Percentiles rank a stretch among this genome's conserved stretches.
Evolutionary conservation across 768 basidiomycete species (phyloP).

Genomic region (Kockovaella imperatae): DNA sequence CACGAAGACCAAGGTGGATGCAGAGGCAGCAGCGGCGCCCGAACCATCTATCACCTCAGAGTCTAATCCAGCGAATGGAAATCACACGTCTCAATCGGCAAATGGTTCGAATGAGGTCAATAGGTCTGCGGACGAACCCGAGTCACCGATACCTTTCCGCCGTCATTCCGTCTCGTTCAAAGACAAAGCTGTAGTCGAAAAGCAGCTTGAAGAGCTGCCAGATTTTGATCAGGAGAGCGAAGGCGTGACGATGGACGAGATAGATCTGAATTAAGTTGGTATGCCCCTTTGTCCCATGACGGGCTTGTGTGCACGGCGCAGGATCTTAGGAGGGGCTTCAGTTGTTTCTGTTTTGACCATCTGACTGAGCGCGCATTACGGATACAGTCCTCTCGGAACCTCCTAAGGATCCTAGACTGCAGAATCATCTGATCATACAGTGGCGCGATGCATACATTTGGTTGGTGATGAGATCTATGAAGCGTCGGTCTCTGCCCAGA

Average conservation of each 20-base stretch:
- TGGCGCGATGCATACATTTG: too few species aligned
- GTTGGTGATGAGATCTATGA: too few species aligned
- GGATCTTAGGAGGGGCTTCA: too few species aligned
- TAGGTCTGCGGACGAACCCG: background rate
- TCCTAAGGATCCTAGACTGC: too few species aligned
- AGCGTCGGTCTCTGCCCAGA: conserved; percentile 60
- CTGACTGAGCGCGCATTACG: too few species aligned
- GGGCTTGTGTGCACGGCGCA: too few species aligned
- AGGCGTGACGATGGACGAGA: conserved; percentile 21
- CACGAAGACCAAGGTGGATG: background rate
- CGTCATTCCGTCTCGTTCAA: background rate
- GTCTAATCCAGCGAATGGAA: too few species aligned
- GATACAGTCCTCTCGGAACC: too few species aligned
- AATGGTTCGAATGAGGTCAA: background rate
- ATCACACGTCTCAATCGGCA: background rate
- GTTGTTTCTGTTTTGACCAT: too few species aligned
- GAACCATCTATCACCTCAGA: too few species aligned
- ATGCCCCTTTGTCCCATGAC: too few species aligned
- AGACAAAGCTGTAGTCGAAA: background rate
- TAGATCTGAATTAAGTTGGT: conserved; percentile 19
- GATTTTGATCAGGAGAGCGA: conserved; percentile 5
- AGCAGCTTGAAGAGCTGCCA: conserved; percentile 5
- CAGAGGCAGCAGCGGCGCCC: background rate
- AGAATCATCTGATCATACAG: too few species aligned
- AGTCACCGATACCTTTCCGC: background rate